Conservation (phyloP, 2,329 filamentous ascomycete species). For the Mycosphaerella arachidis region DNA sequence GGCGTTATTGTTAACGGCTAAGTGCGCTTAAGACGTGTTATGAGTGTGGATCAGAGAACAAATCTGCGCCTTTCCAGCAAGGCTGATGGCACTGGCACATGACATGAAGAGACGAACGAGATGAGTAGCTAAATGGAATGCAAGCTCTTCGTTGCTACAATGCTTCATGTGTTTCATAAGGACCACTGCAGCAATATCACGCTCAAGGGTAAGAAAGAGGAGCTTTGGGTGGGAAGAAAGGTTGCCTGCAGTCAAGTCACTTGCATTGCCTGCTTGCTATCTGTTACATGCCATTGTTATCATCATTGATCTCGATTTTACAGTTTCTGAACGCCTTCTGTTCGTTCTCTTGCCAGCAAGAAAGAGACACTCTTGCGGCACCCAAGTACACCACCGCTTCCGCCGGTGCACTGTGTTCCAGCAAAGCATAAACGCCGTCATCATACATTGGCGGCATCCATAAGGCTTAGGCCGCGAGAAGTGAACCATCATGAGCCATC, state of each 20-base stretch:
- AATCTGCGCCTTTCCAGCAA: neutral
- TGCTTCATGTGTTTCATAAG: neutral
- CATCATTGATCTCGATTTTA: neutral
- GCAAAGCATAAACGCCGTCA: neutral
- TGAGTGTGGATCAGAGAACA: neutral
- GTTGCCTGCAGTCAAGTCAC: neutral
- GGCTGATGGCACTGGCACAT: neutral
- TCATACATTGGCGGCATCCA: conserved; percentile 1
- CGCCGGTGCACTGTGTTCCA: neutral
- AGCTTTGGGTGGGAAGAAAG: neutral
- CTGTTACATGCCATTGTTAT: conserved; percentile 1
- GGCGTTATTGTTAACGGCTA: conserved; percentile 51
- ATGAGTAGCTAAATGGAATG: neutral
- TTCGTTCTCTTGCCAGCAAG: neutral
- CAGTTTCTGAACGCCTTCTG: neutral
- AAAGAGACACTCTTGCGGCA: neutral
- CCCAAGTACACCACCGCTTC: neutral
- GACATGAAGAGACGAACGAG: neutral
- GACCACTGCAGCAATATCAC: neutral
- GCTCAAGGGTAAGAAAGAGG: neutral
- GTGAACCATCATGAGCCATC: neutral
- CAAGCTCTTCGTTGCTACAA: neutral
- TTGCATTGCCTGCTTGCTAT: conserved; percentile 1
- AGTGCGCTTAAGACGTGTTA: neutral
- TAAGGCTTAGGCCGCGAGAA: conserved; percentile 3